phyloP scores from a whole-genome alignment of 768 basidiomycete genomes.

The Phanerodontia chrysosporium region DNA sequence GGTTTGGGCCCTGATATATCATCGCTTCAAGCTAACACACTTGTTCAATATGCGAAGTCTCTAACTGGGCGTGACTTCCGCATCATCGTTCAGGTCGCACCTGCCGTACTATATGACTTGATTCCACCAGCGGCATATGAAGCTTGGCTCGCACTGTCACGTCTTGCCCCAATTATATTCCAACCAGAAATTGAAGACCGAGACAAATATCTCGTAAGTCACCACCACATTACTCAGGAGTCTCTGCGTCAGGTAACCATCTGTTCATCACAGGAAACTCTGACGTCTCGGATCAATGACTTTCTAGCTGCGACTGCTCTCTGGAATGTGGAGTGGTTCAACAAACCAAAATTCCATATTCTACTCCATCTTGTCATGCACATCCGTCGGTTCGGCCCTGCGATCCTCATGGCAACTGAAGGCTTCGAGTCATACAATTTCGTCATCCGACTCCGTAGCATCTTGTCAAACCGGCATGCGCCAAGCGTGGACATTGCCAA shows the following conservation, averaged over 20 bases:
- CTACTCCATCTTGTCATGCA: constrained; percentile 22
- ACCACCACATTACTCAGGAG: no score
- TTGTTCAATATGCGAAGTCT: no score
- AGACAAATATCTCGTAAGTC: constrained; percentile 32
- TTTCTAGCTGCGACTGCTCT: constrained; percentile 18
- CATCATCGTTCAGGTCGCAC: no score
- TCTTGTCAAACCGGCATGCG: constrained; percentile 21
- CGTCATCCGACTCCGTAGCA: constrained; percentile 18
- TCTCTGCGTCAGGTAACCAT: no score
- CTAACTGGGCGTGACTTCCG: constrained; percentile 33
- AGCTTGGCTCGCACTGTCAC: constrained; percentile 32
- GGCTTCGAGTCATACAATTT: constrained; percentile 25
- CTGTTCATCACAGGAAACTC: no score
- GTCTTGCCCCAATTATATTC: constrained; percentile 34
- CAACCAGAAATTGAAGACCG: constrained; percentile 35
- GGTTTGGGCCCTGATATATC: no score
- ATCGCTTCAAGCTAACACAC: no score
- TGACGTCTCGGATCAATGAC: constrained; percentile 14
- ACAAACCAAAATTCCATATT: constrained; percentile 27
- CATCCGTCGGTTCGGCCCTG: constrained; percentile 23
- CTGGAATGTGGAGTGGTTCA: constrained; percentile 22
- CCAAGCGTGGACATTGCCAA: constrained; percentile 22
- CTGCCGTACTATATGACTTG: constrained; percentile 35
- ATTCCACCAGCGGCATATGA: constrained; percentile 23
- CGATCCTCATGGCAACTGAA: constrained; percentile 20